A percentile compares a stretch with the other conserved stretches of the same genome.
Evolutionary conservation across 495 filamentous ascomycete genomes (phyloP).

Genomic region (Penicillium alfredii): DNA sequence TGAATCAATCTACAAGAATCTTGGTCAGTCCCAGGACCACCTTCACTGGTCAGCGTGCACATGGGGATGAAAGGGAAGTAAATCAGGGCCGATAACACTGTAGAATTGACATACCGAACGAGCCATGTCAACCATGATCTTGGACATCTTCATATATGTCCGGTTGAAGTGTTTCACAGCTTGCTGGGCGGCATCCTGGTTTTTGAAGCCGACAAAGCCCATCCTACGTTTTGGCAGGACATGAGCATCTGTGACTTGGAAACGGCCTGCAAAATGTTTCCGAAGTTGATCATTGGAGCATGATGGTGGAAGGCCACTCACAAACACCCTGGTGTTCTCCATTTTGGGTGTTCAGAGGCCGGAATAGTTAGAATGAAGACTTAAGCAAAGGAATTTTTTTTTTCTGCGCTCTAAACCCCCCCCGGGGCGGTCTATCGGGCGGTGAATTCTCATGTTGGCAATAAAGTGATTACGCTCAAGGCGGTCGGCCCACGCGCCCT

Average conservation of each 20-base stretch:
- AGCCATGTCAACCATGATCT: conserved; percentile 85
- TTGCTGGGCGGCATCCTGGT: conserved; percentile 64
- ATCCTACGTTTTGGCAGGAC: conserved; percentile 82
- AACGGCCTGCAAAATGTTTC: conserved; percentile 75
- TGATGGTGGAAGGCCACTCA: conserved; percentile 74
- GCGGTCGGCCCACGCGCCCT: background rate
- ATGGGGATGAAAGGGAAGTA: conserved; percentile 18
- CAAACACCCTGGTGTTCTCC: conserved; percentile 72
- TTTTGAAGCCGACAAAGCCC: conserved; percentile 94
- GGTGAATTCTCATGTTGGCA: too few relatives aligned
- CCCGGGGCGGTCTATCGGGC: too few relatives aligned
- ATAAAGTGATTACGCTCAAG: background rate
- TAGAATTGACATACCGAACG: conserved; percentile 57
- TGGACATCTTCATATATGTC: conserved; percentile 94
- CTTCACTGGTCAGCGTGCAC: conserved; percentile 42
- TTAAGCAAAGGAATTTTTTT: conserved; percentile 26
- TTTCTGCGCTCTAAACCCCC: conserved; percentile 8
- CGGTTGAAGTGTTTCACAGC: conserved; percentile 94
- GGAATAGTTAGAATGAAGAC: conserved; percentile 20
- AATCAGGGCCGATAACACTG: conserved; percentile 8
- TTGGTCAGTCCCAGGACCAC: conserved; percentile 44
- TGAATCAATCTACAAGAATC: conserved; percentile 35
- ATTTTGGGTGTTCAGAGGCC: conserved; percentile 26
- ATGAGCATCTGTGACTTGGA: conserved; percentile 81
- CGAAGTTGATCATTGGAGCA: conserved; percentile 73